Evolutionary conservation across 257 asterid species (phyloP).

Genomic region (Solanum chiquidenum): DNA sequence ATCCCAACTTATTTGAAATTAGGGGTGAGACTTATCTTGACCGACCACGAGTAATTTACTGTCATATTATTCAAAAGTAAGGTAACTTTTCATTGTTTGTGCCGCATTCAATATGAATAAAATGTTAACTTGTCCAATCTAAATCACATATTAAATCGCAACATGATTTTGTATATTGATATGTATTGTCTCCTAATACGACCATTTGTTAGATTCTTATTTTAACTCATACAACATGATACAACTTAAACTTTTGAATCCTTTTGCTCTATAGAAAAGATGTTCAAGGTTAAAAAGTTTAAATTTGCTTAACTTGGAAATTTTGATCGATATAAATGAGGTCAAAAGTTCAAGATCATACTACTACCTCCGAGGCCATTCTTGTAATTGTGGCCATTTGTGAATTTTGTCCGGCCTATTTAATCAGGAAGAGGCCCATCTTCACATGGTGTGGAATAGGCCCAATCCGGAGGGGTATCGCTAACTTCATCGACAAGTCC

Average conservation of each 20-base stretch:
- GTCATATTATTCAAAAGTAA: not conserved
- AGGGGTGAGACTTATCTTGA: rapidly evolving
- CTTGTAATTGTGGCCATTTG: not conserved
- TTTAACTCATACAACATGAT: not conserved
- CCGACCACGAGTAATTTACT: rapidly evolving
- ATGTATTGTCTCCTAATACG: not conserved
- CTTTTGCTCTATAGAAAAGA: not conserved
- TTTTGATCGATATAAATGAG: no score
- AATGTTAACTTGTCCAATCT: no score
- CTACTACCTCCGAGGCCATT: not conserved
- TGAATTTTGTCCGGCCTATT: not conserved
- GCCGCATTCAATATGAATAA: not conserved
- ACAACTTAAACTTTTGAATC: not conserved
- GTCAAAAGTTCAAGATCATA: not conserved
- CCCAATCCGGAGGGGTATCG: not conserved
- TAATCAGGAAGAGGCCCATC: not conserved
- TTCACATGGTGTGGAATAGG: not conserved
- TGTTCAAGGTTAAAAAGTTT: not conserved
- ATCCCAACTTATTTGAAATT: not conserved
- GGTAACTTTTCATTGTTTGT: not conserved
- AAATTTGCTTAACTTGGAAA: not conserved
- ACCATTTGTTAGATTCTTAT: not conserved
- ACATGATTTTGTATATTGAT: not conserved
- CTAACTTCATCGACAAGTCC: not conserved
- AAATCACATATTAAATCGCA: no score